Evolutionary conservation across 306 rosid genomes (phyloP).

Genomic region (Quercus agrifolia): DNA sequence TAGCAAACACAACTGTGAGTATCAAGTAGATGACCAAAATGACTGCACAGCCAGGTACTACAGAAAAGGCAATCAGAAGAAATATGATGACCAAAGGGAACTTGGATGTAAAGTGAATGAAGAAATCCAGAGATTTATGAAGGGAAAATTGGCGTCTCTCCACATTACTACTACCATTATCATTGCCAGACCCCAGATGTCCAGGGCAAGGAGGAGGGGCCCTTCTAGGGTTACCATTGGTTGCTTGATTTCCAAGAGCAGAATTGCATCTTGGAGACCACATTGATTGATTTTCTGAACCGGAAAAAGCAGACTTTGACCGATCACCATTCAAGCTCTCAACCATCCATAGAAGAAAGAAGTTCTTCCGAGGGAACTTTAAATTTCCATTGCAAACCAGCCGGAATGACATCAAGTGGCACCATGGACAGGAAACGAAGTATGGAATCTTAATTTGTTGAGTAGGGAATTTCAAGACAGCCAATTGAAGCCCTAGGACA

Average conservation of each 20-base stretch:
- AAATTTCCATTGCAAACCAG: conserved; percentile 69
- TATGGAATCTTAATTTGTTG: conserved; percentile 68
- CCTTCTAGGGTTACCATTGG: conserved; percentile 47
- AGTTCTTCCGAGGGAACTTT: conserved; percentile 79
- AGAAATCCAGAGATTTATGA: conserved; percentile 67
- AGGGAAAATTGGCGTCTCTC: conserved; percentile 49
- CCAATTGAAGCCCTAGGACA: conserved; percentile 89
- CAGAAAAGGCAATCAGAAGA: conserved; percentile 61
- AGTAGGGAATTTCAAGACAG: conserved; percentile 57
- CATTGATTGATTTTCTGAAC: conserved; percentile 48
- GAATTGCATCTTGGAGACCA: conserved; percentile 36
- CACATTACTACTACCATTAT: conserved; percentile 24
- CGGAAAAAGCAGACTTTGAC: conserved; percentile 36
- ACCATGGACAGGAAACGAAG: conserved; percentile 87
- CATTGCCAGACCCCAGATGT: conserved; percentile 27
- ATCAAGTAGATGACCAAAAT: conserved; percentile 70
- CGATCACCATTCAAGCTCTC: conserved; percentile 86
- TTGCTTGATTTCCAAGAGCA: conserved; percentile 43
- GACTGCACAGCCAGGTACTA: conserved; percentile 69
- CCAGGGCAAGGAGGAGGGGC: conserved; percentile 30
- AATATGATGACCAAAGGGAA: conserved; percentile 64
- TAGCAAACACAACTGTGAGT: conserved; percentile 72
- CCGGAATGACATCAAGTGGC: conserved; percentile 68
- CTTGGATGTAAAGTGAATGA: conserved; percentile 75
- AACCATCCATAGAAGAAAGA: conserved; percentile 91